Conservation (phyloP, 139 green algal species). For the Pseudopediastrum boryanum region DNA sequence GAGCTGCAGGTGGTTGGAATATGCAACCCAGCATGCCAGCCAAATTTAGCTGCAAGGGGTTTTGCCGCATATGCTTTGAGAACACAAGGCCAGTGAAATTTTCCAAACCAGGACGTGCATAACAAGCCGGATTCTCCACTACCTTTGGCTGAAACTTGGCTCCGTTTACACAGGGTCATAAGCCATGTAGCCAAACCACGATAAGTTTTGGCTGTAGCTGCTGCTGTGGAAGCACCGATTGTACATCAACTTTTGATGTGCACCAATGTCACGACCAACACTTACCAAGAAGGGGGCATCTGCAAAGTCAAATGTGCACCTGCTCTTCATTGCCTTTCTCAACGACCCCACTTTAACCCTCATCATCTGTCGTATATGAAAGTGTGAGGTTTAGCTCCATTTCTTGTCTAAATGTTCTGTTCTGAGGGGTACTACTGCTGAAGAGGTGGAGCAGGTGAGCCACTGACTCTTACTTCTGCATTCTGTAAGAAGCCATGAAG, state of each 20-base stretch:
- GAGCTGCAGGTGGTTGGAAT: too few species aligned
- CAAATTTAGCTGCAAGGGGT: too few species aligned
- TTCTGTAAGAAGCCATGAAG: constrained; percentile 83
- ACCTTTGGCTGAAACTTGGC: neutral
- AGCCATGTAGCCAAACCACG: neutral
- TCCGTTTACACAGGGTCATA: neutral
- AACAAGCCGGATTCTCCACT: neutral
- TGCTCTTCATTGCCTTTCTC: constrained; percentile 73
- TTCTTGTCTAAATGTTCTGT: neutral
- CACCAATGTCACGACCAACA: neutral
- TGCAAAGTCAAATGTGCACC: constrained; percentile 74
- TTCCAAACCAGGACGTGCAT: too few species aligned
- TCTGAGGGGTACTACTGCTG: neutral
- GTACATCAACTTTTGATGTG: neutral
- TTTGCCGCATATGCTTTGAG: too few species aligned
- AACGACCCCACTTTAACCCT: constrained; percentile 58
- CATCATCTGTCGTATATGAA: constrained; percentile 55
- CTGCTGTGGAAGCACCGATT: neutral
- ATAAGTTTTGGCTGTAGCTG: neutral
- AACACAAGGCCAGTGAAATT: too few species aligned
- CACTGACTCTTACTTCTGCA: constrained; percentile 42
- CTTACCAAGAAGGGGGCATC: constrained; percentile 64
- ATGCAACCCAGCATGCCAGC: too few species aligned
- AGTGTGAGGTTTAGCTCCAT: neutral
- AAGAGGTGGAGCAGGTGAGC: neutral